Evolutionary conservation across 345 rosid genomes (phyloP).

Genomic region (Dipteronia dyeriana): DNA sequence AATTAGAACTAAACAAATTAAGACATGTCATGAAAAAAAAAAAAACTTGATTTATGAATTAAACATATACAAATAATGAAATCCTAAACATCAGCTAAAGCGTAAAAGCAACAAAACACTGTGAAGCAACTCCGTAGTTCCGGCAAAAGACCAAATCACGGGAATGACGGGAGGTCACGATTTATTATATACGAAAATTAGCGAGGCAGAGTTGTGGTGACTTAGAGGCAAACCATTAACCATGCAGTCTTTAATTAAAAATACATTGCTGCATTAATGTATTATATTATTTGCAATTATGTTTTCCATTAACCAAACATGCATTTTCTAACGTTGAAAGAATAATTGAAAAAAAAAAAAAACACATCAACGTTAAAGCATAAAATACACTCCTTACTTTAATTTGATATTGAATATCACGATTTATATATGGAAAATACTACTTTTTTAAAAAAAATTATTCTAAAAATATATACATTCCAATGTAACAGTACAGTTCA

Average conservation of each 20-base stretch:
- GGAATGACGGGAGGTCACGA: conserved; percentile 2
- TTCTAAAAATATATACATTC: no score
- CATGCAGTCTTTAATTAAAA: background rate
- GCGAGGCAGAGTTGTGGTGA: background rate
- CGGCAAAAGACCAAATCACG: background rate
- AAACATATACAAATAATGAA: background rate
- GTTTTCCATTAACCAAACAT: background rate
- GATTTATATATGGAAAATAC: no score
- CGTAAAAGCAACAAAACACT: background rate
- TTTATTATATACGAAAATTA: background rate
- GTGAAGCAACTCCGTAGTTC: background rate
- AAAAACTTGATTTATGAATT: no score
- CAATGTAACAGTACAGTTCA: no score
- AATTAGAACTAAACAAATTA: no score
- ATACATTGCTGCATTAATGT: no score
- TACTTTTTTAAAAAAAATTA: no score
- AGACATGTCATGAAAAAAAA: no score
- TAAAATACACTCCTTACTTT: background rate
- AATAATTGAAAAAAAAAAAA: no score
- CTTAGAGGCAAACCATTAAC: background rate
- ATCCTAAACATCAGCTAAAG: background rate
- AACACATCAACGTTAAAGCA: no score
- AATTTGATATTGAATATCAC: no score
- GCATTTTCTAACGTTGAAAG: background rate
- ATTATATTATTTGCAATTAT: background rate